Conservation (phyloP, 192 early-diverging fungal species). For the Coemansia sp. region DNA sequence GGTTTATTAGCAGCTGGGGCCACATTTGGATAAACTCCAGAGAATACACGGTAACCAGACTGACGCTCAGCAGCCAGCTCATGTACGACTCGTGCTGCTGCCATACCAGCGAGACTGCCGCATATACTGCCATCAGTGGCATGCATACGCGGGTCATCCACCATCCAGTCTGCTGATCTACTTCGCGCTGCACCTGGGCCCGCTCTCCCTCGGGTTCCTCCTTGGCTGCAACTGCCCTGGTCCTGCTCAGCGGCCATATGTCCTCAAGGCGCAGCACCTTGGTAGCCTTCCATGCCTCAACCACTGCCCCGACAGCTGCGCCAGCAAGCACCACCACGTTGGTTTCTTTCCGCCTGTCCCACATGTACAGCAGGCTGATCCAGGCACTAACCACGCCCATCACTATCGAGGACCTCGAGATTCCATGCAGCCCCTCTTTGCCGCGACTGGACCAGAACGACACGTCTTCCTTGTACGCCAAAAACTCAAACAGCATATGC, state of each 20-base stretch:
- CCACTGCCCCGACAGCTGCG: constrained; percentile 41
- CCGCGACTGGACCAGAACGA: constrained; percentile 52
- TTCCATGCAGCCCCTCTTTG: constrained; percentile 31
- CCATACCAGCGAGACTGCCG: constrained; percentile 53
- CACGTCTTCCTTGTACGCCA: constrained; percentile 60
- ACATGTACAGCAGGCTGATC: constrained; percentile 54
- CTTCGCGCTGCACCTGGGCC: constrained; percentile 38
- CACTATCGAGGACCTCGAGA: constrained; percentile 53
- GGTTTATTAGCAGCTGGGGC: constrained; percentile 62
- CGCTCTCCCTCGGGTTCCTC: neutral
- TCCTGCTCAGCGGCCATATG: constrained; percentile 1
- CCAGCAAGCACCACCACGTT: constrained; percentile 53
- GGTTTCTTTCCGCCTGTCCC: constrained; percentile 52
- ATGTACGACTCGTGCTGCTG: constrained; percentile 50
- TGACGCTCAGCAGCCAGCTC: constrained; percentile 54
- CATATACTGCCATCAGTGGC: constrained; percentile 51
- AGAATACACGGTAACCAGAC: constrained; percentile 55
- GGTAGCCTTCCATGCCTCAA: constrained; percentile 56
- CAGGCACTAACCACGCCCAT: constrained; percentile 53
- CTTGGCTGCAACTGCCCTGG: neutral
- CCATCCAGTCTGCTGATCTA: constrained; percentile 52
- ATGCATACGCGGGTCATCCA: constrained; percentile 51
- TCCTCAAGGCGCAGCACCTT: constrained; percentile 36
- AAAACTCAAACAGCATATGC: constrained; percentile 57
- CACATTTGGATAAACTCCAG: constrained; percentile 61